Evolutionary conservation across 805 yeast genomes (phyloP).

Genomic region (Yarrowia sp.): DNA sequence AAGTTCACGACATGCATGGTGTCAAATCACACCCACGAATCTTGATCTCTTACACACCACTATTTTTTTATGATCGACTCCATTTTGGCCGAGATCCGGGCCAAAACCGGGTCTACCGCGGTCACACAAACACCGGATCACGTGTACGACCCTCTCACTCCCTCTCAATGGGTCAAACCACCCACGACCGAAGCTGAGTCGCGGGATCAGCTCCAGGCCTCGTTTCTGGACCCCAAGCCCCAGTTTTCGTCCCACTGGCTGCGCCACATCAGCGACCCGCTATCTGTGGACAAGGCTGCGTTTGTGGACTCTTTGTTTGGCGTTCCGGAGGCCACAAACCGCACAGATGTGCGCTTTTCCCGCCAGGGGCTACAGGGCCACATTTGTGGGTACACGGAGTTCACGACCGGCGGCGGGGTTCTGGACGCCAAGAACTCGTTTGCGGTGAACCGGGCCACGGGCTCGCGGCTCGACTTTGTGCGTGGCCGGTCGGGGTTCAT

Average conservation of each 20-base stretch:
- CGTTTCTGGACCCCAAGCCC: conserved; percentile 68
- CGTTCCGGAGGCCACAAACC: conserved; percentile 65
- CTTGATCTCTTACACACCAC: too few relatives aligned
- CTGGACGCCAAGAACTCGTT: conserved; percentile 73
- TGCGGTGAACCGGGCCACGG: conserved; percentile 71
- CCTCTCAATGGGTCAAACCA: conserved; percentile 1
- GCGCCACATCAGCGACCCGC: conserved; percentile 64
- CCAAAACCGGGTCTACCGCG: conserved; percentile 8
- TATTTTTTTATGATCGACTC: neutral
- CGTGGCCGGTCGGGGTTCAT: conserved; percentile 74
- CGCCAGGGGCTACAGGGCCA: conserved; percentile 78
- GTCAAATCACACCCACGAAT: neutral
- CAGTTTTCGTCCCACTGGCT: conserved; percentile 73
- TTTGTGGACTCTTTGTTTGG: conserved; percentile 59
- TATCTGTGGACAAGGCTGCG: conserved; percentile 47
- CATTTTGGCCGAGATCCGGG: conserved; percentile 11
- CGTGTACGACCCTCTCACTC: neutral
- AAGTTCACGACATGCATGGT: neutral
- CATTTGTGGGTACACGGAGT: conserved; percentile 69
- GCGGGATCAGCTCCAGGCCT: conserved; percentile 48
- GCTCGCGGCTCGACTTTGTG: conserved; percentile 65
- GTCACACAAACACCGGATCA: too few relatives aligned
- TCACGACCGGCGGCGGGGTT: conserved; percentile 53
- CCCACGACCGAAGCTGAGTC: neutral
- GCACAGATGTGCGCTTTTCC: conserved; percentile 71